A percentile compares a stretch with the other conserved stretches of the same genome.
Conservation (phyloP, 2,329 filamentous ascomycete genomes). For the Fusarium sp. region DNA sequence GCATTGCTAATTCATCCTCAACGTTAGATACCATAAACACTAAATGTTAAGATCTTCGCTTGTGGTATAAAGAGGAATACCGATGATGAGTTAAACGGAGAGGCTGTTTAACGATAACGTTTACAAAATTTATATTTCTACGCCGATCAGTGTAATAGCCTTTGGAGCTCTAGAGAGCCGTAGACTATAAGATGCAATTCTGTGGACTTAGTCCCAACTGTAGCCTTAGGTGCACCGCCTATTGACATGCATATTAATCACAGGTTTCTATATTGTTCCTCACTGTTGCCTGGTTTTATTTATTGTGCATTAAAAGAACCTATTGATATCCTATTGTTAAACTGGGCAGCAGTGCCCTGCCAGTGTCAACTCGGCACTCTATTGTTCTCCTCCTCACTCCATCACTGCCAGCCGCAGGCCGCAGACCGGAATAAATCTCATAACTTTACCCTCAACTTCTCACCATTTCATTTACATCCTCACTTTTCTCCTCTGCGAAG, state of each 20-base stretch:
- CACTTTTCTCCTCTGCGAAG: background rate
- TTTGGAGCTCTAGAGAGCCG: background rate
- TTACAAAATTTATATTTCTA: background rate
- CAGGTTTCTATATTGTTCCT: background rate
- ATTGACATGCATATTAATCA: background rate
- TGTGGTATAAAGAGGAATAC: background rate
- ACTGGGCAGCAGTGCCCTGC: background rate
- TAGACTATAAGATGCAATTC: background rate
- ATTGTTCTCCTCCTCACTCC: background rate
- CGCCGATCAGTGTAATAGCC: background rate
- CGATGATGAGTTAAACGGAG: background rate
- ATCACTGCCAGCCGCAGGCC: background rate
- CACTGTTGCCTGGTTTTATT: background rate
- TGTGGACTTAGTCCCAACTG: background rate
- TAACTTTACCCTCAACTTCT: background rate
- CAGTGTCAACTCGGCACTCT: conserved; percentile 1
- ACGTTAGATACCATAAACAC: too few species aligned
- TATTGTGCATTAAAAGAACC: background rate
- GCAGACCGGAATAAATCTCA: background rate
- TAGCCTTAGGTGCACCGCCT: background rate
- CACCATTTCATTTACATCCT: background rate
- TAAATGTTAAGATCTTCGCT: background rate
- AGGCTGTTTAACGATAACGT: background rate
- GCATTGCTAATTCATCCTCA: background rate
- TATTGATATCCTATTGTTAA: background rate